phyloP scores from a whole-genome alignment of 78 protist species.

The Pelomyxa schiedti region DNA sequence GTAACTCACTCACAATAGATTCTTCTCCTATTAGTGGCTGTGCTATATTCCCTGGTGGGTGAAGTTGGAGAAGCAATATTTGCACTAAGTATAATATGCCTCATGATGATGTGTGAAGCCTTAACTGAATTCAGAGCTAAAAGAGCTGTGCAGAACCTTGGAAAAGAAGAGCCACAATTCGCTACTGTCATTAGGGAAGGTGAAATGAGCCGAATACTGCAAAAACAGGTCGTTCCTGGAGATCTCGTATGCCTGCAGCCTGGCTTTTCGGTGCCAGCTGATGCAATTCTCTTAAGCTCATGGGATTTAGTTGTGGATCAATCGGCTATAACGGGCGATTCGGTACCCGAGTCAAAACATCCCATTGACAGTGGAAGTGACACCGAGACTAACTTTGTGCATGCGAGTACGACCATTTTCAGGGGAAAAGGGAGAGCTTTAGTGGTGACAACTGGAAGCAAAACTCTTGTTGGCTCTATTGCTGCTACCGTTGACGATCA shows the following conservation, averaged over 20 bases:
- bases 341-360: neutral
- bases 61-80: neutral
- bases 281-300: neutral
- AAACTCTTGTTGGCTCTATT: neutral
- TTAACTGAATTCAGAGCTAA: neutral
- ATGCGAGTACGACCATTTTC: neutral
- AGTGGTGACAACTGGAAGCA: neutral
- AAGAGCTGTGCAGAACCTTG: neutral
- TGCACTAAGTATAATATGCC: neutral
- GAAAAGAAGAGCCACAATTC: neutral
- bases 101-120: neutral
- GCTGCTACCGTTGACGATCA: neutral
- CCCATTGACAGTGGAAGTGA: neutral
- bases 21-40: conserved; percentile 1
- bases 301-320: neutral
- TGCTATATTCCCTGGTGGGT: neutral
- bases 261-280: neutral
- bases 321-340: neutral
- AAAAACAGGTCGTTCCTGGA: neutral
- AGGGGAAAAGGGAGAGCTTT: neutral
- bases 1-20: too few relatives aligned
- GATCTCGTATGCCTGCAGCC: neutral
- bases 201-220: too few relatives aligned
- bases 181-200: neutral
- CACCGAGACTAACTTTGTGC: neutral